Evolutionary conservation across 495 filamentous ascomycete genomes (phyloP).

Genomic region (Penicilliopsis zonata): DNA sequence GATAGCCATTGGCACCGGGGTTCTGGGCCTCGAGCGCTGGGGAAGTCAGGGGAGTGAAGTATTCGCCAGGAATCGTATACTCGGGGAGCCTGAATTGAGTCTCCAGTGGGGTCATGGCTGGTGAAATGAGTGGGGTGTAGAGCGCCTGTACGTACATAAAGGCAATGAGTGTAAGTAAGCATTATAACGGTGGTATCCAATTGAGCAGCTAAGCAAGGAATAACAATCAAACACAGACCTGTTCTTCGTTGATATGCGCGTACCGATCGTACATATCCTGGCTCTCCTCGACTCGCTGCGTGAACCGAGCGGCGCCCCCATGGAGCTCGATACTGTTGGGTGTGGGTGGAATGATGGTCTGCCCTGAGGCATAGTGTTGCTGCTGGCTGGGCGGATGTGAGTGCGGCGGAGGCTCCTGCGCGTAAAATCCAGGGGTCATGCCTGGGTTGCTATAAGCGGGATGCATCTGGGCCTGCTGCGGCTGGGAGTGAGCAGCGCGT

Average conservation of each 20-base stretch:
- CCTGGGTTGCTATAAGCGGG: conserved; percentile 20
- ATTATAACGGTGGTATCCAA: conserved; percentile 14
- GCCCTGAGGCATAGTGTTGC: conserved; percentile 40
- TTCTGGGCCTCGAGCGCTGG: conserved; percentile 80
- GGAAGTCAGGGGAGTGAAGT: conserved; percentile 89
- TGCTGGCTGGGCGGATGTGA: conserved; percentile 21
- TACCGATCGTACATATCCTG: conserved; percentile 61
- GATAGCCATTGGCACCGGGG: conserved; percentile 27
- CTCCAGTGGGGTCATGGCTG: conserved; percentile 86
- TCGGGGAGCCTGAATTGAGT: conserved; percentile 69
- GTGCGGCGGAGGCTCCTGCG: conserved; percentile 20
- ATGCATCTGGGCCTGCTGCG: conserved; percentile 10
- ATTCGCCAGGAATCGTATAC: conserved; percentile 74
- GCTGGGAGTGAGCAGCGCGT: conserved; percentile 10
- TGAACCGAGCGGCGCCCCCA: conserved; percentile 50
- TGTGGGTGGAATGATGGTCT: conserved; percentile 72
- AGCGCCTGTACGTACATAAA: conserved; percentile 40
- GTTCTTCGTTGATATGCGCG: conserved; percentile 65
- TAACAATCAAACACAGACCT: conserved; percentile 39
- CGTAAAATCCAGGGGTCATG: conserved; percentile 27
- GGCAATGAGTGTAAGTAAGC: conserved; percentile 5
- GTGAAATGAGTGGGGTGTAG: conserved; percentile 90
- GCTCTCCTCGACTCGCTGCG: conserved; percentile 46
- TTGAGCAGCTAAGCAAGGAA: too few relatives aligned
- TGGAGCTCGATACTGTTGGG: conserved; percentile 89